Evolutionary conservation across 2,329 filamentous ascomycete genomes (phyloP).

Genomic region (Mycosphaerella sp.): DNA sequence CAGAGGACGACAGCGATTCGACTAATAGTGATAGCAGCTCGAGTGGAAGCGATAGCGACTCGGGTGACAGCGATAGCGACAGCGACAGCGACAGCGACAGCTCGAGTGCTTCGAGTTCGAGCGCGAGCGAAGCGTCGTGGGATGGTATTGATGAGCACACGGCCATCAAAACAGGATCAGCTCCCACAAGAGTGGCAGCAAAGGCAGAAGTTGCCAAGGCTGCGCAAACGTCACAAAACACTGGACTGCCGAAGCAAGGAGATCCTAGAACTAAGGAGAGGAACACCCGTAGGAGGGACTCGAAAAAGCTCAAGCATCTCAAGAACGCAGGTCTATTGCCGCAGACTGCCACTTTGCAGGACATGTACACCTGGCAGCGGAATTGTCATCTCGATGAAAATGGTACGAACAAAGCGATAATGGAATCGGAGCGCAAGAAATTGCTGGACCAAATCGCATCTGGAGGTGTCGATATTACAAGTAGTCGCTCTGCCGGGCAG

Average conservation of each 20-base stretch:
- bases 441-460: conserved; percentile 15
- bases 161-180: background rate
- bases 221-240: background rate
- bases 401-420: background rate
- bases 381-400: conserved; percentile 7
- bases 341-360: conserved; percentile 45
- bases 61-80: conserved; percentile 13
- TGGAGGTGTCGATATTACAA: conserved; percentile 14
- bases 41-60: background rate
- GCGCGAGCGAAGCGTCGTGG: conserved; percentile 20
- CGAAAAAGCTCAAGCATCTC: conserved; percentile 46
- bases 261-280: conserved; percentile 47
- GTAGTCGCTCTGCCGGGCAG: background rate
- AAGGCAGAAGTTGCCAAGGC: background rate
- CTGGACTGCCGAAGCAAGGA: conserved; percentile 35
- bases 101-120: conserved; percentile 9
- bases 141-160: conserved; percentile 15
- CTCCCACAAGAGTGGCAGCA: background rate
- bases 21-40: background rate
- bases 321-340: conserved; percentile 50
- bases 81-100: conserved; percentile 17
- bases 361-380: conserved; percentile 35
- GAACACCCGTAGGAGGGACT: conserved; percentile 49
- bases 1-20: background rate
- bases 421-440: conserved; percentile 13